phyloP scores from a whole-genome alignment of 176 grass and related monocot genomes.

The Zoysia japonica region DNA sequence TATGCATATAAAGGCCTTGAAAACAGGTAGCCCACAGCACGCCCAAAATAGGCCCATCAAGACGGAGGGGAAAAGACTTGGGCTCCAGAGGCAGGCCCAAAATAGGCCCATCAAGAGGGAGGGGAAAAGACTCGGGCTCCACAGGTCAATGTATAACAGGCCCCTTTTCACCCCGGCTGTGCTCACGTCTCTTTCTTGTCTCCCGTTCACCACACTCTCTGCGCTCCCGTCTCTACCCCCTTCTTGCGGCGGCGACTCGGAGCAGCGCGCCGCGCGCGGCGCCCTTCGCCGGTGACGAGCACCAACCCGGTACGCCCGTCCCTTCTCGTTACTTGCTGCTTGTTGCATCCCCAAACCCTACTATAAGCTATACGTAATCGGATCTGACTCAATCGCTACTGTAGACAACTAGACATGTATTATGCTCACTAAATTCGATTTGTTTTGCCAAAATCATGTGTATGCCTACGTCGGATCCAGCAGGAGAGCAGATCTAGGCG shows the following conservation, averaged over 20 bases:
- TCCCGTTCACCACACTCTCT: background rate
- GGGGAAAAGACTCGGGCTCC: background rate
- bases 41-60: background rate
- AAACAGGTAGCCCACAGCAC: too few species aligned
- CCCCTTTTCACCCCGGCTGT: background rate
- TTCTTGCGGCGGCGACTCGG: background rate
- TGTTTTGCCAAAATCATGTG: background rate
- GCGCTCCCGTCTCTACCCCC: background rate
- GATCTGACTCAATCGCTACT: background rate
- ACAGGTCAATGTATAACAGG: background rate
- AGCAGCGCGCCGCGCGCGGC: background rate
- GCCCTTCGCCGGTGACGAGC: background rate
- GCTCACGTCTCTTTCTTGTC: background rate
- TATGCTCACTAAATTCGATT: background rate
- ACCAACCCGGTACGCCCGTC: background rate
- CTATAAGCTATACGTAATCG: background rate
- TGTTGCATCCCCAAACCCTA: background rate
- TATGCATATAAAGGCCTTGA: too few species aligned
- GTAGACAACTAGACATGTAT: background rate
- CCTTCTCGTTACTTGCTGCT: background rate
- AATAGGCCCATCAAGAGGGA: background rate
- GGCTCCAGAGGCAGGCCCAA: too few species aligned
- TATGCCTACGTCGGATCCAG: background rate
- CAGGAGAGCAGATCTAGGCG: conserved; percentile 48
- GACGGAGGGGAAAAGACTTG: too few species aligned